A percentile compares a stretch with the other conserved stretches of the same genome.
Conservation (phyloP, 306 rosid genomes). For the Medicago ruthenica region DNA sequence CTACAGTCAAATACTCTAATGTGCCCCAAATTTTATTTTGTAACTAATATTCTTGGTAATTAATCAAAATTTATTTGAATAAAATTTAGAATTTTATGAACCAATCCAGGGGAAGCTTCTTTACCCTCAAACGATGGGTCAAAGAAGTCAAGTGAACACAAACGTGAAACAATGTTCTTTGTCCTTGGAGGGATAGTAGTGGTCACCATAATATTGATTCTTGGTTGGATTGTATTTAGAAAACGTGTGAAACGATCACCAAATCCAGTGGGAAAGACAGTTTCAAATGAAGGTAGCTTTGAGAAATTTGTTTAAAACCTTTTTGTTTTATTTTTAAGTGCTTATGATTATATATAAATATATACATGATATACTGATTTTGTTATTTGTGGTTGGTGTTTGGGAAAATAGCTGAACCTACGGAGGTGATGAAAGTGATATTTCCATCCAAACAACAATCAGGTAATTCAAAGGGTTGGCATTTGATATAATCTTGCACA, state of each 20-base stretch:
- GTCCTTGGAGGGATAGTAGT: constrained; percentile 66
- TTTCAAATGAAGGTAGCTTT: constrained; percentile 40
- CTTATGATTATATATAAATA: background rate
- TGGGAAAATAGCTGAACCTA: constrained; percentile 41
- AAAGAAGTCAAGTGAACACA: background rate
- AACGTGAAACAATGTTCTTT: constrained; percentile 45
- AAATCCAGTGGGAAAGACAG: background rate
- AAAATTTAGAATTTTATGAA: background rate
- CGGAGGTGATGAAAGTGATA: constrained; percentile 49
- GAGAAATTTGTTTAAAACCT: background rate
- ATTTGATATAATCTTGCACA: too few relatives aligned
- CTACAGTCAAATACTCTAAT: too few relatives aligned
- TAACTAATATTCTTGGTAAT: too few relatives aligned
- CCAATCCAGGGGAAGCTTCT: constrained; percentile 40
- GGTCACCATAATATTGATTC: constrained; percentile 51
- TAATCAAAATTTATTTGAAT: background rate
- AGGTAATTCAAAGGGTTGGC: constrained; percentile 46
- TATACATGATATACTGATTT: constrained; percentile 7
- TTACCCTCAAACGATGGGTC: constrained; percentile 5
- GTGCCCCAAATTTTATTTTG: too few relatives aligned
- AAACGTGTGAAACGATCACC: constrained; percentile 47
- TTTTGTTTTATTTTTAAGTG: background rate
- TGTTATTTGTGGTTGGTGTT: constrained; percentile 36
- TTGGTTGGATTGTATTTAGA: constrained; percentile 49
- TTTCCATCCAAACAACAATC: constrained; percentile 43